phyloP scores from a whole-genome alignment of 768 basidiomycete species.

The Trichaptum fuscoviolaceum region DNA sequence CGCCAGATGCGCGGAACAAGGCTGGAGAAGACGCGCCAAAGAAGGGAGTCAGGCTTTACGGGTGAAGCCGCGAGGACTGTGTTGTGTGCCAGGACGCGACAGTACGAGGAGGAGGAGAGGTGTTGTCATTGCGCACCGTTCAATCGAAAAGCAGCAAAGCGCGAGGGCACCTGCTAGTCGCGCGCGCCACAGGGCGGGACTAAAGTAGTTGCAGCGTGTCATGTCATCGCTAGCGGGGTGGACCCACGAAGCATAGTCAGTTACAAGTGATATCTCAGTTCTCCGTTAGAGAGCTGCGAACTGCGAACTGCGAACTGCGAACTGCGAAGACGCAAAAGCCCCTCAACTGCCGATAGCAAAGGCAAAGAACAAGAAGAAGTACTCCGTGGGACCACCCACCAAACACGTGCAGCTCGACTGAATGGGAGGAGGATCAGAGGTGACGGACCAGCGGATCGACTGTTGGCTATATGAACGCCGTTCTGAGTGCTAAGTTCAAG shows the following conservation, averaged over 20 bases:
- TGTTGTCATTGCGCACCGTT: not conserved
- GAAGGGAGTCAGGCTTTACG: too few species aligned
- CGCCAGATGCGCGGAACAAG: not conserved
- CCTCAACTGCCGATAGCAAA: not conserved
- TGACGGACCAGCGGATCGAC: not conserved
- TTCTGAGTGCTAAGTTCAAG: not conserved
- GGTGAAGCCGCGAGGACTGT: not conserved
- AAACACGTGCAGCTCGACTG: not conserved
- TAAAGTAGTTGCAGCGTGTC: not conserved
- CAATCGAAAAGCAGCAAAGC: not conserved
- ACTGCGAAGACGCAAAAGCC: not conserved
- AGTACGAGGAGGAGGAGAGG: not conserved
- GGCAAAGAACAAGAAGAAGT: not conserved
- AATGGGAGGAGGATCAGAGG: not conserved
- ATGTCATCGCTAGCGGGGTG: not conserved
- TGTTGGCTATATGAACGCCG: not conserved
- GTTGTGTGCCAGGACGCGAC: too few species aligned
- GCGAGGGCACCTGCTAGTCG: not conserved
- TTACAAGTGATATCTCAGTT: not conserved
- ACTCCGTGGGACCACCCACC: not conserved
- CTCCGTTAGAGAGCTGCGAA: not conserved
- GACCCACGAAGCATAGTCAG: not conserved
- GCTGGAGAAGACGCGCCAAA: not conserved
- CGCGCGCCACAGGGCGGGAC: too few species aligned
- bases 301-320: too few species aligned